Base-by-base conservation (phyloP, 352 stramenopile genomes). In the Pythium guiyangense region DNA sequence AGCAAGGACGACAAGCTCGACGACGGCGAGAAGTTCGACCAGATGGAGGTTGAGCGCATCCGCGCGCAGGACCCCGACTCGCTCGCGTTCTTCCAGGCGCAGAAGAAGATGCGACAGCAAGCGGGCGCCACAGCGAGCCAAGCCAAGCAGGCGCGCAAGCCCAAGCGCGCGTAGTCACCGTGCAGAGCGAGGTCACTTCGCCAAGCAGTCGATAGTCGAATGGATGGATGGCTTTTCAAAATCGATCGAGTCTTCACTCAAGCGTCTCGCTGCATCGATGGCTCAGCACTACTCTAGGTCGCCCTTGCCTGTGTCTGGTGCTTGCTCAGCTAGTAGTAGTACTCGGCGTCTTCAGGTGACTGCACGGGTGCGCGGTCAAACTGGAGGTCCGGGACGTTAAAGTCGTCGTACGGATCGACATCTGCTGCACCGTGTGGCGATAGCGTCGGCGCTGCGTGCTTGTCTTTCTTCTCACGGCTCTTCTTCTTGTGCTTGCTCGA, bases 51-150 rank as follows among this genome's bases (percentile, higher is more conserved):
- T 4, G 87, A 97, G 12, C 80, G 89, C 37, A 69, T 97, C 10
- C 65, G 73, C n/a, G 72, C 78, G 2, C 76, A 97, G 57, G 87
- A 97, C 57, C 89, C 89, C 0, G 88, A 97, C 64, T 92, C 81
- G 34, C 66, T 97, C 17, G 90, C 92, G 4, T 98, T 97, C 57
- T 97, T 97, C 71, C 87, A 96, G 65, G 86, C 83, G 8, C 80
- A 93, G 49, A 90, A 91, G 69, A 91, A 90, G 58, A 91, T 93
- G 83, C 69, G 83, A 5, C 78, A 91, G 51, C 71, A 77, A 6
- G 64, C 64, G 1, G 58, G 49, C 9, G 50, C 26, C 0, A 10
- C 48, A 0, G 34, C 50, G 4, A 54, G 54, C 0, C 45, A 51
- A 25, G 31, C 49, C 29, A 57, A 63, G 46, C 65, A 64, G 35